Base-by-base conservation (phyloP, 768 basidiomycete genomes). In the Podaxis sp. region DNA sequence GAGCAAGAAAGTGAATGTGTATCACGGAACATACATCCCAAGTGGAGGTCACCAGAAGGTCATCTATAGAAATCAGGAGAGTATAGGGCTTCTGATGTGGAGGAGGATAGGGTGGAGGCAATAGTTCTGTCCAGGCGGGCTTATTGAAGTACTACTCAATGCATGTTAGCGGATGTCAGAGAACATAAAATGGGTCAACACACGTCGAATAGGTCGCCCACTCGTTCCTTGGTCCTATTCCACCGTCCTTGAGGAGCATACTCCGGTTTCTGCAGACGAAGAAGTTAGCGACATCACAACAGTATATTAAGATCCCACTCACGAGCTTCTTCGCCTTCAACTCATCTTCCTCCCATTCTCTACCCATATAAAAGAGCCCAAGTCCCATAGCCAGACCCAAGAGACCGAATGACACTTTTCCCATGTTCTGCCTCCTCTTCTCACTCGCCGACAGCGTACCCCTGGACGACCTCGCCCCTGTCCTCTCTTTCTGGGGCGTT, bases 41-140 rank as follows among this genome's bases (percentile, higher is more conserved):
- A 3, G 88, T 89, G 10, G 93, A 95, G 10, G 90, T 89, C 18
- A 98, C 83, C 37, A 98, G 81, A 25, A 99, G 82, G 68, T 96
- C 95, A 62, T 99, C 96, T 25, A 99, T 76, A 35, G 93, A 94
- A 54, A 99, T 74, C 7, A 98, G 78, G 18, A 98, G 83, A 1
- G 96, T 98, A 76, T 93, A 97, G 0, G 93, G 94, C 59, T 95
- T 89, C 72, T 90, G 87, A 61, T 93, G 87, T 2, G 90, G 89
- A 27, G 87, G 76, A 2, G 93, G 91, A 46, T 90, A 79, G 10
- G 91, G 89, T 46, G 92, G 88, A 0, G 96, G 97, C 1, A 99
- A 83, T 1, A 99, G 83, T 70, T 95, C 93, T 28, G 89, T 80
- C 91, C 93, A 97, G 50, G 88, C 85, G 2, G 97, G 97, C 77